Conservation (phyloP, 257 asterid genomes). For the Penstemon barbatus region DNA sequence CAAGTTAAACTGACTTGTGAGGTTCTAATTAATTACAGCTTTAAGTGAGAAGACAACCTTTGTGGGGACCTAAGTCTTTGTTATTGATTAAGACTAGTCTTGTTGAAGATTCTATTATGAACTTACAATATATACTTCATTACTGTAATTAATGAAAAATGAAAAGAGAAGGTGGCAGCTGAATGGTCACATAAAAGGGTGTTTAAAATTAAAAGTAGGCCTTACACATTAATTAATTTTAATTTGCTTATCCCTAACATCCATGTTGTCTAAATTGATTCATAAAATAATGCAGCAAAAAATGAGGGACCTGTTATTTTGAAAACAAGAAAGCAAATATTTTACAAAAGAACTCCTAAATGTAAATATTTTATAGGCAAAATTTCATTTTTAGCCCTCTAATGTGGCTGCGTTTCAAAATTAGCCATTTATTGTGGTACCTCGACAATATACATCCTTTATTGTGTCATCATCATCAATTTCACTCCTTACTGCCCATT, state of each 20-base stretch:
- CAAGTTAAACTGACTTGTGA: conserved; percentile 24
- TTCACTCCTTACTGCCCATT: too few relatives aligned
- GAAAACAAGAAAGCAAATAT: not conserved
- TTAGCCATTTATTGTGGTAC: too few relatives aligned
- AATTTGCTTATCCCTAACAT: conserved; percentile 8
- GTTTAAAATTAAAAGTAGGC: conserved; percentile 3
- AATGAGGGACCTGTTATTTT: conserved; percentile 15
- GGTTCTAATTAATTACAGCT: conserved; percentile 30
- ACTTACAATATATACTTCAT: not conserved
- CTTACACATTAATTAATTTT: conserved; percentile 35
- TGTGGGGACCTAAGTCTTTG: conserved; percentile 37
- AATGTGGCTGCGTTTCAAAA: too few relatives aligned
- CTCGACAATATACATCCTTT: too few relatives aligned
- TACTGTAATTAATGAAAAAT: conserved; percentile 16
- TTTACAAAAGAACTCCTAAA: not conserved
- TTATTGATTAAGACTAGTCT: not conserved
- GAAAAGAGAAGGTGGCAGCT: conserved; percentile 25
- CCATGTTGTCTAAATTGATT: not conserved
- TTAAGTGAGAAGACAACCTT: conserved; percentile 13
- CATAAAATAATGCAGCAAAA: conserved; percentile 10
- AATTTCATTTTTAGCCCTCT: too few relatives aligned
- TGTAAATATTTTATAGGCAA: too few relatives aligned
- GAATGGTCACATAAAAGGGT: conserved; percentile 25
- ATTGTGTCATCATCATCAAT: too few relatives aligned
- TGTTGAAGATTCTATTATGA: not conserved